Conservation (phyloP, 2,329 filamentous ascomycete species). For the Botrytis tulipae region DNA sequence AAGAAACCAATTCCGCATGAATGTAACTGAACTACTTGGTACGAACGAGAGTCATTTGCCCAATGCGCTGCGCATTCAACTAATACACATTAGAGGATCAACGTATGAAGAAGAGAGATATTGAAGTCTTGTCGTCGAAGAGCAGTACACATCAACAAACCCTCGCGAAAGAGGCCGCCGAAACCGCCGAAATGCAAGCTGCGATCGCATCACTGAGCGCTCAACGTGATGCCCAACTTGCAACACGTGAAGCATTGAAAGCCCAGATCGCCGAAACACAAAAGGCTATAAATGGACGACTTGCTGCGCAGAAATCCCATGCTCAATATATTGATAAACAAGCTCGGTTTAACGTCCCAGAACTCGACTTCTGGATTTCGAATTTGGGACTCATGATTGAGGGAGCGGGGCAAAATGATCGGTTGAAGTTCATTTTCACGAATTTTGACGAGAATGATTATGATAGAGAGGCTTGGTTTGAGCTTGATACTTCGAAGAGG, state of each 20-base stretch:
- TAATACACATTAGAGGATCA: constrained; percentile 68
- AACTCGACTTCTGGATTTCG: constrained; percentile 93
- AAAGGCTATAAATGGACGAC: constrained; percentile 63
- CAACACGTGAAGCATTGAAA: constrained; percentile 55
- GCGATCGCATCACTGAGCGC: constrained; percentile 57
- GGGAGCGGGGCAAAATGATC: constrained; percentile 78
- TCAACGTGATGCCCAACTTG: constrained; percentile 60
- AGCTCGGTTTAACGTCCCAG: constrained; percentile 83
- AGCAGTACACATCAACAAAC: constrained; percentile 68
- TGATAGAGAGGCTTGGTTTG: constrained; percentile 90
- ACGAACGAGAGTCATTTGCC: constrained; percentile 32
- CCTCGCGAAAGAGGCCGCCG: constrained; percentile 72
- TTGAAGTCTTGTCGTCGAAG: constrained; percentile 76
- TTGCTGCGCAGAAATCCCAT: constrained; percentile 71
- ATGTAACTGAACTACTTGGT: constrained; percentile 88
- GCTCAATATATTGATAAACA: constrained; percentile 77
- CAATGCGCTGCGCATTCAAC: not conserved
- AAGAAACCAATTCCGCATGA: constrained; percentile 90
- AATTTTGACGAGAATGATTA: constrained; percentile 84
- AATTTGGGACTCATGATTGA: constrained; percentile 88
- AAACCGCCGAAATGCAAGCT: constrained; percentile 71
- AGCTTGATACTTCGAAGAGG: constrained; percentile 74
- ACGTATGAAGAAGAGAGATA: constrained; percentile 82
- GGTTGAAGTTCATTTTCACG: constrained; percentile 85
- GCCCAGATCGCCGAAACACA: constrained; percentile 66